These are phyloP conservation scores for Ascochyta pisi DNA, from an alignment of 2,329 filamentous ascomycete species.

Conservation along the genomic window DNA sequence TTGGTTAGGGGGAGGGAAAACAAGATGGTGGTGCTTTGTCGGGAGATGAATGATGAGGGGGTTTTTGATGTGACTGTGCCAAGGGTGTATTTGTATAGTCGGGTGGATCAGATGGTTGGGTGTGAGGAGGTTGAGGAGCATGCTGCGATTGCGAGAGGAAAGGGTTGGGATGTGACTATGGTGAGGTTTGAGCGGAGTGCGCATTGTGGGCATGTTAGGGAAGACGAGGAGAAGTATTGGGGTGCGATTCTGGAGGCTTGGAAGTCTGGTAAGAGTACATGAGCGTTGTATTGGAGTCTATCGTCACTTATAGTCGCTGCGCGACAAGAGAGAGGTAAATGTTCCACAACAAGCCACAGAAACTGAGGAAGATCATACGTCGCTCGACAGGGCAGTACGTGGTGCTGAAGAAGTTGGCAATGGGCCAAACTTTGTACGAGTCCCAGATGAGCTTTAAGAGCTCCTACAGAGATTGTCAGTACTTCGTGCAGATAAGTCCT, in stretches of 20 bases:
- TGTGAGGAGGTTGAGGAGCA: slow-evolving; percentile 64
- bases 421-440: slow-evolving; percentile 75
- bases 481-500: slow-evolving; percentile 48
- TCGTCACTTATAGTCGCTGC: slow-evolving; percentile 30
- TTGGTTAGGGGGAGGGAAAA: slow-evolving; percentile 29
- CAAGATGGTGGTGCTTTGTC: slow-evolving; percentile 36
- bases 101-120: slow-evolving; percentile 63
- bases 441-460: slow-evolving; percentile 56
- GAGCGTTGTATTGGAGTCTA: background rate
- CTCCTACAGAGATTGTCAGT: slow-evolving; percentile 27
- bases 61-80: slow-evolving; percentile 47
- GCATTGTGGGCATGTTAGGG: slow-evolving; percentile 68
- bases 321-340: slow-evolving; percentile 74
- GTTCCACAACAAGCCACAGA: slow-evolving; percentile 76
- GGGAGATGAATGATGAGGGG: slow-evolving; percentile 38
- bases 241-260: slow-evolving; percentile 42
- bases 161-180: slow-evolving; percentile 59
- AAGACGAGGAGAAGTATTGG: slow-evolving; percentile 67
- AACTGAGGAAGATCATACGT: slow-evolving; percentile 73
- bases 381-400: slow-evolving; percentile 72
- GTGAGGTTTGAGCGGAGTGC: slow-evolving; percentile 64
- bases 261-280: slow-evolving; percentile 26
- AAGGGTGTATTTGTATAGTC: slow-evolving; percentile 66
- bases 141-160: slow-evolving; percentile 55
- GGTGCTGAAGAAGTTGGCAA: slow-evolving; percentile 74